These are phyloP conservation scores for Chrysanthemum seticuspe DNA, from an alignment of 129 eudicot genomes.

Conservation along the genomic window DNA sequence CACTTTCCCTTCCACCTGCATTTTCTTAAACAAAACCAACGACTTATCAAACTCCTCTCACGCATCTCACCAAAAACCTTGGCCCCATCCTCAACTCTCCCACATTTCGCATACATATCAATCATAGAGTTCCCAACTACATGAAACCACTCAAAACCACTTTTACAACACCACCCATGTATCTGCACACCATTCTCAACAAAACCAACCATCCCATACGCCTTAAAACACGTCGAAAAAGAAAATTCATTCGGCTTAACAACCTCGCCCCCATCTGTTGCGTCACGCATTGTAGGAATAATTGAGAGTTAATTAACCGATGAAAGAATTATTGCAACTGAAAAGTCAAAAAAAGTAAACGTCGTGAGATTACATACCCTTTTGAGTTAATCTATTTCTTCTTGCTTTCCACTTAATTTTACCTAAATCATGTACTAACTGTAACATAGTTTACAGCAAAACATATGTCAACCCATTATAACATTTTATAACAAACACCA, in stretches of 20 bases:
- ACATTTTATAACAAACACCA: no score
- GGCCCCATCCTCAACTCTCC: slow-evolving; percentile 50
- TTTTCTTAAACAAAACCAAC: slow-evolving; percentile 41
- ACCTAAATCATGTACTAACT: no score
- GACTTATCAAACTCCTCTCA: slow-evolving; percentile 47
- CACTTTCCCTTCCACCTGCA: slow-evolving; percentile 52
- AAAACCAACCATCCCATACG: slow-evolving; percentile 55
- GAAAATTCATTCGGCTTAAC: slow-evolving; percentile 70
- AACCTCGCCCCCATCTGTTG: slow-evolving; percentile 22
- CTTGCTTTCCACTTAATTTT: no score
- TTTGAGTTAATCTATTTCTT: no score
- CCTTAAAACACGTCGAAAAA: slow-evolving; percentile 56
- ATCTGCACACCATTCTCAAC: slow-evolving; percentile 64
- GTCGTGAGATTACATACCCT: no score
- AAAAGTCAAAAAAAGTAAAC: no score
- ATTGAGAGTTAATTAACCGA: no score
- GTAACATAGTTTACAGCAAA: no score
- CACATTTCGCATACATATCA: slow-evolving; percentile 79
- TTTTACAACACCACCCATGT: slow-evolving; percentile 64
- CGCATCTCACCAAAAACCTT: slow-evolving; percentile 47
- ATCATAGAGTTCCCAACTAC: slow-evolving; percentile 76
- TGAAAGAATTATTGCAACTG: no score
- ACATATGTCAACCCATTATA: no score
- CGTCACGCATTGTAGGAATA: no score
- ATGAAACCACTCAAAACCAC: slow-evolving; percentile 52